These are phyloP conservation scores for Amphirosellinia nigrospora DNA, from an alignment of 495 filamentous ascomycete species.

Conservation along the genomic window DNA sequence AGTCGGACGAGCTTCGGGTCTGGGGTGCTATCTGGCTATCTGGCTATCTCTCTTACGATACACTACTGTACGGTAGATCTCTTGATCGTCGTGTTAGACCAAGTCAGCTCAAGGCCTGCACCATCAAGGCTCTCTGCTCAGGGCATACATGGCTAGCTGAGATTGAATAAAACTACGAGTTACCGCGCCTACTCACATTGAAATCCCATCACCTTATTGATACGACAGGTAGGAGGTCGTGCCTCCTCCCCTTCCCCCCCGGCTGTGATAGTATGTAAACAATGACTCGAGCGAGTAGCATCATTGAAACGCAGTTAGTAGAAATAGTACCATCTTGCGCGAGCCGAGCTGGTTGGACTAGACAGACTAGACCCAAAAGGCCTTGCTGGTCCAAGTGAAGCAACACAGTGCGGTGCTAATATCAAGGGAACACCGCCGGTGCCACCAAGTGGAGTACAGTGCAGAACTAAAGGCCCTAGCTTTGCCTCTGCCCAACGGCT, in stretches of 20 bases:
- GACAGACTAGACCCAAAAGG: not conserved
- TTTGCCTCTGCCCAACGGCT: conserved; percentile 12
- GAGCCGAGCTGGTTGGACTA: not conserved
- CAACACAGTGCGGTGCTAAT: conserved; percentile 17
- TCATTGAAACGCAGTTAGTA: not conserved
- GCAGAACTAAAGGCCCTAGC: not conserved
- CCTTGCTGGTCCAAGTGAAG: not conserved
- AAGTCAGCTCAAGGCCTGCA: not conserved
- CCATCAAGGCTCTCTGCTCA: not conserved
- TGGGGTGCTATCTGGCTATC: not conserved
- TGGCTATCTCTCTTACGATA: conserved; percentile 1
- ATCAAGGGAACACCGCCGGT: not conserved
- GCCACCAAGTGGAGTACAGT: conserved; percentile 18
- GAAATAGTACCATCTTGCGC: not conserved
- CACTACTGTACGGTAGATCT: not conserved
- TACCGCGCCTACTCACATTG: not conserved
- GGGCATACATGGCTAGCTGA: not conserved
- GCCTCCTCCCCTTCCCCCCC: not conserved
- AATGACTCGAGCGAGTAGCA: not conserved
- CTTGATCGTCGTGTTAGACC: not conserved
- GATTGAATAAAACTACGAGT: not conserved
- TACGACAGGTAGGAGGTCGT: no score
- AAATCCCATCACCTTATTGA: not conserved
- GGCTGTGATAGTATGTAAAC: not conserved
- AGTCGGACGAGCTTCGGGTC: not conserved